Base-by-base conservation (phyloP, 805 yeast species). In the Dipodascus geniculatus region DNA sequence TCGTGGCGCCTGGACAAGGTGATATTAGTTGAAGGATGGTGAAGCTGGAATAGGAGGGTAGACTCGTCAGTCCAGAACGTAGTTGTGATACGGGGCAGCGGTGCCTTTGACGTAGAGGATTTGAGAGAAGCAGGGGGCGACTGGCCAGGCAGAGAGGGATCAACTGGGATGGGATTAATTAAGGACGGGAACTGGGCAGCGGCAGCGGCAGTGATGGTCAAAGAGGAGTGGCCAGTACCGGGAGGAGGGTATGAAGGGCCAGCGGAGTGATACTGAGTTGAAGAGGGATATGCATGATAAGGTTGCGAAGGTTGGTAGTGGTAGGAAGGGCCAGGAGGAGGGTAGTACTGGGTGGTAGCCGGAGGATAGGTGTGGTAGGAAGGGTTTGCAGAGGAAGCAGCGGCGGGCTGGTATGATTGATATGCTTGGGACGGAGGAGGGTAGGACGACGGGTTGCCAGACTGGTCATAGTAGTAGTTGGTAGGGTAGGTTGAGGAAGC, bases 41-140 rank as follows among this genome's bases (percentile, higher is more conserved):
- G 91, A 24, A 87, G 91, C 67, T 85, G 95, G 68, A 85, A 86
- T 65, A 95, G 86, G 48, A 86, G 68, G 0, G 95, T 87, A 61
- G 83, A 82, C 61, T 87, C 95, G 65, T 86, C 95, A 66, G 86
- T 93, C 95, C 95, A 87, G 76, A 83, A 77, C 17, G 93, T 84
- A 16, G 93, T 85, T 50, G 89, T 83, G 52, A 86, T 87, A 51
- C 80, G 65, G 23, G 82, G 81, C 9, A 28, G 33, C 11, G 33
- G 33, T 11, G 33, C 11, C 11, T 28, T 28, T 28, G 33, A 28
- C 6, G 33, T 11, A 11, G 33, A 28, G 6, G 33, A 28, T 53
- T 66, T 63, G 57, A 61, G 51, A 42, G 66, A 66, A 2, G 67
- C 61, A 20, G 59, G 60, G 8, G 60, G 55, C 17, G 50, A 53